Evolutionary conservation across 2,329 filamentous ascomycete genomes (phyloP), one percentile per base, ranked within the genome.

Genomic region (Albifimbria verrucaria): DNA sequence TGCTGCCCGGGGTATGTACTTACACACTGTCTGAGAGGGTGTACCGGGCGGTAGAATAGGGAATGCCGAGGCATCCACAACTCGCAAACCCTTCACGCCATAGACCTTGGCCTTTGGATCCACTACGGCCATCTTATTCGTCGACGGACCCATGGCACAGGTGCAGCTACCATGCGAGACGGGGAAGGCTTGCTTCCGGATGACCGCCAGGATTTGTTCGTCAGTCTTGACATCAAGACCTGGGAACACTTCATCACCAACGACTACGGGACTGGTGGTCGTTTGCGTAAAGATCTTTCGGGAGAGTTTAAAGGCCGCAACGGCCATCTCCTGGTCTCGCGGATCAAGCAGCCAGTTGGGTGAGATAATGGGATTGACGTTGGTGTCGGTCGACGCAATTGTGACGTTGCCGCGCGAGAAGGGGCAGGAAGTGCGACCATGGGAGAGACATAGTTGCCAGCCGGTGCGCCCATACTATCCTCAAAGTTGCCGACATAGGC

Each of bases 1-100:
- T n/a, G 10, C 9, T 36, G 28, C 10, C 28, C 9, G 28, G 28
- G 28, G 28, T n/a, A n/a, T 36, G 10, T n/a, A 47, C 50, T 20
- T 47, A 51, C 50, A 53, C 12, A 53, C 51, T 45, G 51, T 53
- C 25, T 15, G 18, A 3, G 23, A 25, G 26, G 48, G 51, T 21
- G 32, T 25, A 18, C 54, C 51, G 22, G 51, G 54, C 1, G 67
- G 65, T 21, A 68, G 77, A 52, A 70, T 72, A 2, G 80, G 78
- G 55, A 79, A 85, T 3, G 76, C 72, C n/a, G 72, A 76, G 2
- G 79, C 81, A 68, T 85, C 82, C 2, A 85, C 81, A 12, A 84
- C 82, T 20, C 82, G 70, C 51, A 85, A 65, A 0, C 76, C 75
- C 2, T 71, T 63, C 1, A 82, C 75, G 4, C 79, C 79, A 21